A percentile compares a stretch with the other conserved stretches of the same genome.
phyloP scores from a whole-genome alignment of 202 grass and related monocot species.

The Zoysia matrella region DNA sequence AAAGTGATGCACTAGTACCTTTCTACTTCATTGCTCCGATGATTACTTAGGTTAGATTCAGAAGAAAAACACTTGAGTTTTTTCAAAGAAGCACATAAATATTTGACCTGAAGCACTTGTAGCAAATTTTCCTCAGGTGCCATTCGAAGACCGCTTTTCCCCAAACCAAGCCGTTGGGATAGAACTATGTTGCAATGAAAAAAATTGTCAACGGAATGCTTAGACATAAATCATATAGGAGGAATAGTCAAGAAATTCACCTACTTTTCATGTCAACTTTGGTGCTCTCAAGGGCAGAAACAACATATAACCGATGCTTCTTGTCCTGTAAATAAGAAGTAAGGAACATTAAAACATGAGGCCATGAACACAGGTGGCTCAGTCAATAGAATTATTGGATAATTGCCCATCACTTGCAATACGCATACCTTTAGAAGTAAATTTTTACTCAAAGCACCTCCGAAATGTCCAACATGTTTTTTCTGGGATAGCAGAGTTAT shows the following conservation, averaged over 20 bases:
- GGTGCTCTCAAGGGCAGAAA: slow-evolving; percentile 84
- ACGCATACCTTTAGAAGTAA: slow-evolving; percentile 78
- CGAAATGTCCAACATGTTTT: slow-evolving; percentile 85
- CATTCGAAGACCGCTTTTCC: slow-evolving; percentile 93
- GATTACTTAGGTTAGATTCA: not conserved
- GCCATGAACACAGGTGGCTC: not conserved
- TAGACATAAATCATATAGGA: slow-evolving; percentile 8
- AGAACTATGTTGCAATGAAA: slow-evolving; percentile 59
- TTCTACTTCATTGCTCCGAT: slow-evolving; percentile 3
- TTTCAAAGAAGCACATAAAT: slow-evolving; percentile 6
- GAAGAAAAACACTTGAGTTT: not conserved
- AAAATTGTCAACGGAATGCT: slow-evolving; percentile 23
- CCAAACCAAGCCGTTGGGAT: slow-evolving; percentile 88
- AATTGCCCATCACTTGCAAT: not conserved
- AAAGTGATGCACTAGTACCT: not conserved
- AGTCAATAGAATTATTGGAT: not conserved
- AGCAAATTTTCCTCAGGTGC: slow-evolving; percentile 90
- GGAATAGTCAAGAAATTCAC: not conserved
- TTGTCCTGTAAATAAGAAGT: slow-evolving; percentile 78
- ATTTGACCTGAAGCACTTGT: slow-evolving; percentile 78
- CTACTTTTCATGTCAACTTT: slow-evolving; percentile 97
- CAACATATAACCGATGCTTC: slow-evolving; percentile 83
- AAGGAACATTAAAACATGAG: slow-evolving; percentile 1
- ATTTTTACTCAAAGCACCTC: slow-evolving; percentile 92
- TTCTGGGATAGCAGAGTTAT: slow-evolving; percentile 51